Base-by-base conservation (phyloP, 495 filamentous ascomycete genomes). In the Evernia prunastri region DNA sequence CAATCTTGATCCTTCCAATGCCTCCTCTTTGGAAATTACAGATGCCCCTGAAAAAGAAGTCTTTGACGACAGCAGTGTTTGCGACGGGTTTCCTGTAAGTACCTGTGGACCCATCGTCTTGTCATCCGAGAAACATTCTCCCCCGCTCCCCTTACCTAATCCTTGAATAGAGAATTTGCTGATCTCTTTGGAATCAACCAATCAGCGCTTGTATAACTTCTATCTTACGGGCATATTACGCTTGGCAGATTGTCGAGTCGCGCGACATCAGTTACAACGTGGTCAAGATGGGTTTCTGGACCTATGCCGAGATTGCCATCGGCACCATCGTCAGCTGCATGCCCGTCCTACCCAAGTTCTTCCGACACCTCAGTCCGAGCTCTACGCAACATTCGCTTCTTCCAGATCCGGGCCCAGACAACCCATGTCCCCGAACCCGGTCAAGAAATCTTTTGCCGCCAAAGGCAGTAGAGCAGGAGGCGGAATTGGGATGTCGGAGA, bases 1-100 rank as follows among this genome's bases (percentile, higher is more conserved):
- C 58, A 3, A 68, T 70, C 58, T 36, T 70, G 18, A 42, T 68
- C 4, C 56, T 70, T 18, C 68, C 68, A 3, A 68, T 70, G 56
- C 54, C 58, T 10, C 36, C 36, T 11, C 27, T 70, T 8, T 70
- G 68, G 66, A 59, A 58, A 25, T 23, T 70, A 51, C 58, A 66
- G 35, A 63, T 66, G 42, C 60, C 59, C 25, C 29, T 53, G 15
- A 66, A 43, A 54, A 43, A 23, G 23, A 62, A 59, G 27, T 29
- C 58, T 18, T 8, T 35, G 13, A 56, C 66, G n/a, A 40, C 40
- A 10, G 54, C 59, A 13, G 25, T 68, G 13, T 70, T 70, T 56
- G 68, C 59, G 8, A 63, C 49, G 0, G 68, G 68, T 27, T 18
- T 65, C 33, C 47, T 59, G 65, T 70, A 57, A 60, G 65, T 66